Base-by-base conservation (phyloP, 495 filamentous ascomycete genomes). In the Tuber aestivum region DNA sequence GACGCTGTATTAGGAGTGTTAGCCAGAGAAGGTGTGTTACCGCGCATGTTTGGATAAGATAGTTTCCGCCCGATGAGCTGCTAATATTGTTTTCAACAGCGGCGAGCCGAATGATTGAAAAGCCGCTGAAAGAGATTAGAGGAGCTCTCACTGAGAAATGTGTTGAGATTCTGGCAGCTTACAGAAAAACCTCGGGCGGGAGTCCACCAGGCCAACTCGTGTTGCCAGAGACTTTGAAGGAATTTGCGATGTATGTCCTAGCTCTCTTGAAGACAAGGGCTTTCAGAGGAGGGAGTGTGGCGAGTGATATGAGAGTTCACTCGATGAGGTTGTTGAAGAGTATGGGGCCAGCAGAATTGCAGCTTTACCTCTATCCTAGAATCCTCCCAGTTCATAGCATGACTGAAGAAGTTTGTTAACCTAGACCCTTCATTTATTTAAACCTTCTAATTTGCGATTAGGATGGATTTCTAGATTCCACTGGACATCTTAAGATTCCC, bases 171-270 rank as follows among this genome's bases (percentile, higher is more conserved):
- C 89, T 98, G 35, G 93, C 94, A 35, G 91, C 91, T 76, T 97
- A 98, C 84, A 91, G 95, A 77, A 97, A 96, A 87, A 93, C 92
- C 82, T 91, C 94, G 0, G 90, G 88, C 42, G 91, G 92, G 3
- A 93, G 97, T 81, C 94, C 95, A 14, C 93, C 95, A 12, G 93
- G 94, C 20, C 94, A 99, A 82, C 88, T 99, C 50, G 92, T 99
- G 71, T 89, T 99, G 82, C 95, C 95, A 0, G 96, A 99, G 84
- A 92, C 94, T 70, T 87, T 99, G 37, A 99, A 98, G 82, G 95
- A 99, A 80, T 95, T 97, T 82, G 90, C 91, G 72, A 97, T 99
- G 95, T 98, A 94, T 84, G 94, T 96, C 85, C 89, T 99, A n/a
- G 91, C 92, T 72, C 84, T 99, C 80, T 84, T 97, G 76, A 99